Base-by-base conservation (phyloP, 176 grass and related monocot genomes). In the Lolium rigidum region DNA sequence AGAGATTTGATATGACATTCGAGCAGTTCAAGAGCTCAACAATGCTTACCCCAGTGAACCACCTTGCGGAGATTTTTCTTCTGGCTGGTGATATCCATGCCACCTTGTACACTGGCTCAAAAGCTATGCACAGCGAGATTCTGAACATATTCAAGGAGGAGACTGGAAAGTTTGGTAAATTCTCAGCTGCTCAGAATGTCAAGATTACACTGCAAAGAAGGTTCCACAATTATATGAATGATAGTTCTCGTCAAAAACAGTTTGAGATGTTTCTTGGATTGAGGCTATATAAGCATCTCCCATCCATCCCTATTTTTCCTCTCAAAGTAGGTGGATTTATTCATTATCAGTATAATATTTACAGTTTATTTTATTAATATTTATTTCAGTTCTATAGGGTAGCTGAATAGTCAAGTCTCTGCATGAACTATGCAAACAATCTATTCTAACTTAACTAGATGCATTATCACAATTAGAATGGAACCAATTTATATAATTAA, bases 101-200 rank as follows among this genome's bases (percentile, higher is more conserved):
- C 60, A 99, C 97, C n/a, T 74, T 99, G 41, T 99, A 99, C 80
- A 99, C 97, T 85, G 97, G 97, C 62, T 99, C 97, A 80, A 99
- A 99, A 91, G 97, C 97, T 83, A 99, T 99, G 97, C 97, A 99
- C 79, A 99, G 97, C 75, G 90, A 99, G 73, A 96, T 99, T 93
- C 84, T 99, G 39, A 99, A 94, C 87, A 96, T 96, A 88, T 99
- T 99, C 85, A 99, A 90, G 86, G 97, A 99, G 84, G 97, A 99
- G 80, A 82, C 80, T 51, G 97, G 94, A 63, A 94, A 89, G 75
- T 94, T 96, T 54, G 87, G 97, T 76, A 96, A 90, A 88, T 99
- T 99, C 56, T 94, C 97, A 77, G 90, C 94, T 85, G 97, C 94
- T 86, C 94, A 99, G 84, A 99, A 99, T 91, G 94, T 99, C 54